Base-by-base conservation (phyloP, 768 basidiomycete genomes). In the Leucosporidium scottii region DNA sequence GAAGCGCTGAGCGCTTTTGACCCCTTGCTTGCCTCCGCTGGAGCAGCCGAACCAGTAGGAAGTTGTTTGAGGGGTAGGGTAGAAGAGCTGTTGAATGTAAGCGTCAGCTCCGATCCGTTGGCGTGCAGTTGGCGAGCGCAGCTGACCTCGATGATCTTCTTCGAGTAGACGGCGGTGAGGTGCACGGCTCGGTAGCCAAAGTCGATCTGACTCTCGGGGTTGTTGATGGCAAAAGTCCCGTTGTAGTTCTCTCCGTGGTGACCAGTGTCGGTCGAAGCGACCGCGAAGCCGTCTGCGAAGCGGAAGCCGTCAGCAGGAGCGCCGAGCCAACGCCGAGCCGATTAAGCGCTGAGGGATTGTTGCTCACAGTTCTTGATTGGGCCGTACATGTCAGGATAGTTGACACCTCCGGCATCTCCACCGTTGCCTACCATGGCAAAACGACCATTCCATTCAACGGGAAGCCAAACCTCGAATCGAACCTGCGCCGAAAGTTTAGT, bases 1-100 rank as follows among this genome's bases (percentile, higher is more conserved):
- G 70, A 55, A 70, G 9, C 13, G 36, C 56, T 72, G 68, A 6
- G 69, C 34, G 49, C 58, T 49, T 55, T 67, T 70, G 1, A 68
- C 23, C 0, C 71, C 74, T 49, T 74, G 74, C 59, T 74, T 74
- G 17, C 74, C 74, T 27, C 74, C 74, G 6, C 58, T 61, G 0
- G 74, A 74, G 65, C 74, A 74, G 20, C 74, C 74, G 60, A 66
- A 39, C 74, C 74, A 74, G 57, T 70, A 70, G 12, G 34, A 36
- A 6, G 34, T 36, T 12, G 34, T 36, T 20, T 4, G 21, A 17
- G 9, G 58, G 17, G 58, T 3, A 4, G 44, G 44, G 27, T 9
- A 47, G 57, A 21, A 9, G 60, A 23, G 44, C 6, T 23, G 21
- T 12, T 28, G 30, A 51, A 6, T 4, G 13, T 30, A 13, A 34